Evolutionary conservation across 768 basidiomycete species (phyloP), one percentile per base, ranked within the genome.

Genomic region (Clavulina sp.): DNA sequence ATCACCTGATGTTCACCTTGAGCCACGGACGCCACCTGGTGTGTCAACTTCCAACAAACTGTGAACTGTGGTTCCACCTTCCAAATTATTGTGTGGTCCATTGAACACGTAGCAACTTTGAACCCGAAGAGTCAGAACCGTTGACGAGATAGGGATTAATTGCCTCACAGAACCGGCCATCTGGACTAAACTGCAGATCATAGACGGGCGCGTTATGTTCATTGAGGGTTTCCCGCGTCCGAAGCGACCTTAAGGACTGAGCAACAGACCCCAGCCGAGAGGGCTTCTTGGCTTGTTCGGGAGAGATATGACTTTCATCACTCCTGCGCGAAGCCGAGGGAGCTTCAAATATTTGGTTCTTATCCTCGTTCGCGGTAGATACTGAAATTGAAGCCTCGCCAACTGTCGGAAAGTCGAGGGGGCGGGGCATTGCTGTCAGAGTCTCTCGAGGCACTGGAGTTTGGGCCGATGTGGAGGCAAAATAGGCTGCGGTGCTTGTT

Each of bases 181-280:
- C 75, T 1, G 81, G 81, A 1, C 80, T 82, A 65, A 84, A 85
- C 61, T 83, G 77, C 59, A 85, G 61, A 62, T 83, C 78, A 50
- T 77, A 63, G 18, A 85, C 81, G 28, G 83, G 71, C 4, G 78
- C 81, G 49, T 69, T 65, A 62, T 84, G 83, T 41, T 43, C 54
- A 4, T 76, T 6, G 72, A 71, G 21, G 81, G 62, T 55, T 77
- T 82, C 74, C 0, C 74, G 76, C 5, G 72, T 62, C 50, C 72
- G 68, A 56, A 84, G 60, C 41, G 66, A 67, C 53, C 67, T 69
- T 51, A 85, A 63, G 56, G 72, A 76, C 16, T 77, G 75, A n/a
- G 71, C 66, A 41, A 83, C 63, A 4, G 63, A 63, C 23, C 74
- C 68, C 3, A 81, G 65, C n/a, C 80, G 71, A 18, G 79, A 76